Conservation (phyloP, 208 protist species). For the Leptomonas pyrrhocoris region DNA sequence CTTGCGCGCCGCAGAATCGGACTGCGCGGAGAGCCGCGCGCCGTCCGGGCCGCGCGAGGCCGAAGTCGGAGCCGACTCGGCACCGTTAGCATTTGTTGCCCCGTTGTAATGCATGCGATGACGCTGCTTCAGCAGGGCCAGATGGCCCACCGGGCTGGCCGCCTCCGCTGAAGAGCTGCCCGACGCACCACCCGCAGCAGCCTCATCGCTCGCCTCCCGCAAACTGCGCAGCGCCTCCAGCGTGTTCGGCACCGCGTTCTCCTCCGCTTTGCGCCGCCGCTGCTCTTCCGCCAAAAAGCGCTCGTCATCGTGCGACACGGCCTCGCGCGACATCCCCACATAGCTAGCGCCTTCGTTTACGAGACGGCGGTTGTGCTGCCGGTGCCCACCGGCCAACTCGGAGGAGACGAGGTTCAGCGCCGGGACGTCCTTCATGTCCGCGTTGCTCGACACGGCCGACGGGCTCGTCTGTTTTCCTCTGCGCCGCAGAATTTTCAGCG, state of each 20-base stretch:
- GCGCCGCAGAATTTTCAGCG: conserved; percentile 20
- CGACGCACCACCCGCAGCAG: neutral
- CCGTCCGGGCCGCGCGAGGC: neutral
- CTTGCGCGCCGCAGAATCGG: neutral
- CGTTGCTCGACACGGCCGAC: neutral
- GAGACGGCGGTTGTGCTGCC: conserved; percentile 19
- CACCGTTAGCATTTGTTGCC: neutral
- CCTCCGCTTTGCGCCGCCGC: conserved; percentile 17
- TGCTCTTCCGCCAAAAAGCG: conserved; percentile 29
- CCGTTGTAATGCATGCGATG: conserved; percentile 32
- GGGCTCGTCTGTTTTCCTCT: conserved; percentile 9
- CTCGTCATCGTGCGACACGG: conserved; percentile 31
- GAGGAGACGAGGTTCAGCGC: conserved; percentile 18
- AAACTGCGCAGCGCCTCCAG: conserved; percentile 71
- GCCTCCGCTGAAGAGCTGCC: conserved; percentile 8
- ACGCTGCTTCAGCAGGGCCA: conserved; percentile 70
- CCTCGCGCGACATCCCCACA: conserved; percentile 38
- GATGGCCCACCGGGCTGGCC: conserved; percentile 31
- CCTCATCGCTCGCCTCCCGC: conserved; percentile 31
- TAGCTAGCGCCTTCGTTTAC: conserved; percentile 30
- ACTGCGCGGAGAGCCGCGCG: conserved; percentile 14
- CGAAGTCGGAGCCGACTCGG: conserved; percentile 9
- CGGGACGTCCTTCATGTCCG: conserved; percentile 23
- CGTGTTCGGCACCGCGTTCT: conserved; percentile 53
- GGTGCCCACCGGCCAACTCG: conserved; percentile 10